phyloP scores from a whole-genome alignment of 345 rosid genomes.

The sweet orange (Citrus sinensis) region DVS_A1.0 CM039165.1:11426501-11427000 shows the following conservation, averaged over 20 bases:
- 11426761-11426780: background rate
- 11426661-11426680: no score
- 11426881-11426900: no score
- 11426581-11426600: no score
- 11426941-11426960: background rate
- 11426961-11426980: background rate
- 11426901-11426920: background rate
- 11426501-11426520: no score
- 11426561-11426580: no score
- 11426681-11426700: background rate
- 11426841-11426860: background rate
- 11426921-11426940: background rate
- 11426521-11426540: no score
- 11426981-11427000: background rate
- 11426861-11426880: background rate
- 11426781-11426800: background rate
- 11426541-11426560: no score
- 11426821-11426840: background rate
- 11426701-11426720: background rate
- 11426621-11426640: no score
- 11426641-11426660: no score
- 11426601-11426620: no score
- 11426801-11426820: background rate
- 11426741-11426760: background rate
- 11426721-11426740: background rate